Conservation (phyloP, 768 basidiomycete species). For the Coprinellus micaceus region DNA sequence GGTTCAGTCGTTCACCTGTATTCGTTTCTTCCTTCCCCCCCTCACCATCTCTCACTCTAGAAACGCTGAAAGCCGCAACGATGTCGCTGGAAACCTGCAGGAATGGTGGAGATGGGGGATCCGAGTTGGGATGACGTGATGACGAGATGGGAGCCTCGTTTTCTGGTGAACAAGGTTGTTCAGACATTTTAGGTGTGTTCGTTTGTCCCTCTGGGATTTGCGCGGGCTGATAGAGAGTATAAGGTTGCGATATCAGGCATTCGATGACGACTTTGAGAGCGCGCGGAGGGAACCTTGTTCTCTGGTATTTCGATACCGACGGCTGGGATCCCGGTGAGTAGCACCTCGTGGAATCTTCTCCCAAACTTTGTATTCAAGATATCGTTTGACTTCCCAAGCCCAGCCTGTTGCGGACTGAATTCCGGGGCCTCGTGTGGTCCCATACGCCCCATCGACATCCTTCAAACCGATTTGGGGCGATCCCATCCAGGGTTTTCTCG, state of each 20-base stretch:
- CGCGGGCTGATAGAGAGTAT: not conserved
- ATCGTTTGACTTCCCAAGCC: not conserved
- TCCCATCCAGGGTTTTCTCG: constrained; percentile 7
- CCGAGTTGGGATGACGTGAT: not conserved
- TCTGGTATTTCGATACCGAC: too few species aligned
- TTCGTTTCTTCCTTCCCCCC: not conserved
- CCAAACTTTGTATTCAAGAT: not conserved
- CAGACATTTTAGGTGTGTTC: not conserved
- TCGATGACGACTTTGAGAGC: not conserved
- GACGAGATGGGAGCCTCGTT: not conserved
- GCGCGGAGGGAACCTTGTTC: not conserved
- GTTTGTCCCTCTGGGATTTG: not conserved
- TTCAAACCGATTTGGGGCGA: not conserved
- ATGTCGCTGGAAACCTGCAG: not conserved
- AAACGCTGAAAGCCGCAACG: not conserved
- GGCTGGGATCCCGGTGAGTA: too few species aligned
- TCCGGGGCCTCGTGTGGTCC: not conserved
- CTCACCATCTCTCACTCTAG: not conserved
- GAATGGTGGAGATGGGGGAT: not conserved
- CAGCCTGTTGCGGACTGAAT: not conserved
- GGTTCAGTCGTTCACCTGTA: not conserved
- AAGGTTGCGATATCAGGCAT: not conserved
- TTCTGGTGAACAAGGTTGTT: not conserved
- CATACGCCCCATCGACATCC: not conserved
- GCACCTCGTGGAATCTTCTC: too few species aligned